These are phyloP conservation scores for Malus orientalis DNA, from an alignment of 306 rosid genomes.

Conservation along the genomic window DNA sequence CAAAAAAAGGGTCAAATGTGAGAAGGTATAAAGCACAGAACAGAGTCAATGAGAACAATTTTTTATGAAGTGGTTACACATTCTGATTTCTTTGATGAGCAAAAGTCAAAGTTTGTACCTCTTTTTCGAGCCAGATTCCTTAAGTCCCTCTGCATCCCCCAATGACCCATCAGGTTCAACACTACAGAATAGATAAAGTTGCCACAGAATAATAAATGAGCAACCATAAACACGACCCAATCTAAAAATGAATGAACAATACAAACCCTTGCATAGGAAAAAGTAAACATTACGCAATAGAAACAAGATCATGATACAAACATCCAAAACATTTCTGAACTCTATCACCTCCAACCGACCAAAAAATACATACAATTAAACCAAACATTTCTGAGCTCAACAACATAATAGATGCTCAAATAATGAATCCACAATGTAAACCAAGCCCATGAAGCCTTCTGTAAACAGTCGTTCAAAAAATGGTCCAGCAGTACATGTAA, in stretches of 20 bases:
- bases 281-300: background rate
- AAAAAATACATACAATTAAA: background rate
- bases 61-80: background rate
- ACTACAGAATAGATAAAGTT: slow-evolving; percentile 29
- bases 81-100: background rate
- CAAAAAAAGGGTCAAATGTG: background rate
- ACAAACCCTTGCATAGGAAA: no score
- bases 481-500: background rate
- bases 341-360: background rate
- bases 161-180: slow-evolving; percentile 67
- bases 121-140: slow-evolving; percentile 73
- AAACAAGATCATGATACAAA: background rate
- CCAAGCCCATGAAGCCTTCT: background rate
- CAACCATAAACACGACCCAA: background rate
- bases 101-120: slow-evolving; percentile 32
- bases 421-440: background rate
- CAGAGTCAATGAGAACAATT: background rate
- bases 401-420: background rate
- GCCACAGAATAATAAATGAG: slow-evolving; percentile 12
- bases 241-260: background rate
- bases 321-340: background rate
- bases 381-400: background rate
- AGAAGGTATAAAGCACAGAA: background rate
- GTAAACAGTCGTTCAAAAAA: background rate
- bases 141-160: slow-evolving; percentile 58